These are phyloP conservation scores for Yamadazyma conglobata DNA, from an alignment of 1,139 yeast species.

Conservation along the genomic window DNA sequence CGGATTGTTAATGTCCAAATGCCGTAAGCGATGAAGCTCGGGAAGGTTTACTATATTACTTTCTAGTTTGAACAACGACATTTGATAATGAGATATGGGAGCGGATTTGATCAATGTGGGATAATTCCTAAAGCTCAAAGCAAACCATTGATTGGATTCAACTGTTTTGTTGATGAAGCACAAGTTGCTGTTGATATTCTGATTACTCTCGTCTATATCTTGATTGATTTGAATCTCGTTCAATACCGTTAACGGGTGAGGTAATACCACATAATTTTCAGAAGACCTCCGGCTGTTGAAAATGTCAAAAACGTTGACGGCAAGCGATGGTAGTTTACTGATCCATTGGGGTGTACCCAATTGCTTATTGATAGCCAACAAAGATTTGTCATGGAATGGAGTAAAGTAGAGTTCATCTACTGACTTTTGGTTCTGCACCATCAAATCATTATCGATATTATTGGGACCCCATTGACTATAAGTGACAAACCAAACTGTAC, in stretches of 20 bases:
- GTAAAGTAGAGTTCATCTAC: constrained; percentile 75
- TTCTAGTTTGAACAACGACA: constrained; percentile 28
- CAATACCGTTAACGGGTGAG: constrained; percentile 59
- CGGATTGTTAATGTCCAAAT: constrained; percentile 15
- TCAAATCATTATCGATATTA: constrained; percentile 72
- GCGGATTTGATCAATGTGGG: constrained; percentile 83
- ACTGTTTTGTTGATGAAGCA: constrained; percentile 66
- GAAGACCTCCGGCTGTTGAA: constrained; percentile 31
- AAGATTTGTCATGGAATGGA: constrained; percentile 75
- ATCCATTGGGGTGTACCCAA: constrained; percentile 80
- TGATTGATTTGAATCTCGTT: constrained; percentile 28
- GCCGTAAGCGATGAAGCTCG: constrained; percentile 18
- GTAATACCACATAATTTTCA: constrained; percentile 47
- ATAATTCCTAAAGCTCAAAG: constrained; percentile 71
- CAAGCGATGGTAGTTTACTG: constrained; percentile 59
- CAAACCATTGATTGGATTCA: constrained; percentile 73
- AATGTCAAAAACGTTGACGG: constrained; percentile 72
- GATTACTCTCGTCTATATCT: constrained; percentile 14
- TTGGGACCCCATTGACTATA: constrained; percentile 94
- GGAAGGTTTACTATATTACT: constrained; percentile 9
- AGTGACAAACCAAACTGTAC: constrained; percentile 79
- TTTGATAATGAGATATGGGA: constrained; percentile 59
- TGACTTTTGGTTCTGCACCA: constrained; percentile 46
- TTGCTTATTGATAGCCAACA: constrained; percentile 62
- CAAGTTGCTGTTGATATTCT: constrained; percentile 29